Evolutionary conservation across 768 basidiomycete genomes (phyloP).

Genomic region (Lentinus brumalis): DNA sequence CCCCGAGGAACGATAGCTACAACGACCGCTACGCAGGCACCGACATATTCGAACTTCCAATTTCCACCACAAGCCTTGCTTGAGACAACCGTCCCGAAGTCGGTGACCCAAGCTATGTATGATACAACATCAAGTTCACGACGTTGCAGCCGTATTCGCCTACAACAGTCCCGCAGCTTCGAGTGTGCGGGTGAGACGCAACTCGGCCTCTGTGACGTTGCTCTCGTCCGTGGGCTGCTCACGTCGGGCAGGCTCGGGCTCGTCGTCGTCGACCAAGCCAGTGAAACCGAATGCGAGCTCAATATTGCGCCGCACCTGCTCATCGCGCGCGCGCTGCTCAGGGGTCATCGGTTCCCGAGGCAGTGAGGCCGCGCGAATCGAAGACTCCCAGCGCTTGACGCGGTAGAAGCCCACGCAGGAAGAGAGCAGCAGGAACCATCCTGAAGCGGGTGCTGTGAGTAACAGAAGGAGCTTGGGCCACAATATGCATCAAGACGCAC

Average conservation of each 20-base stretch:
- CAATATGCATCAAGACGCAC: conserved; percentile 36
- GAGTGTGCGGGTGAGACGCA: conserved; percentile 27
- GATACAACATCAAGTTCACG: not conserved
- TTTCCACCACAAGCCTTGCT: not conserved
- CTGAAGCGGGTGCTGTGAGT: conserved; percentile 34
- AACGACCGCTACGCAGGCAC: no score
- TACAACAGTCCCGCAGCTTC: conserved; percentile 29
- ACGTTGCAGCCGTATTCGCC: not conserved
- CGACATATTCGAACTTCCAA: no score
- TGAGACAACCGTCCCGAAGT: not conserved
- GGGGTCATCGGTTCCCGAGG: conserved; percentile 37
- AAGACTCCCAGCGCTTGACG: conserved; percentile 81
- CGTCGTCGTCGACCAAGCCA: conserved; percentile 33
- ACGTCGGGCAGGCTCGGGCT: conserved; percentile 7
- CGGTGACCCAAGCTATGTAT: not conserved
- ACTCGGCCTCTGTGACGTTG: conserved; percentile 24
- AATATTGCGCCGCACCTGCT: conserved; percentile 51
- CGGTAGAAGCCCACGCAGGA: conserved; percentile 83
- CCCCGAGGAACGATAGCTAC: no score
- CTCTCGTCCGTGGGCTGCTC: conserved; percentile 8
- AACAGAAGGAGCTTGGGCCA: not conserved
- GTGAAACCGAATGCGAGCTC: conserved; percentile 53
- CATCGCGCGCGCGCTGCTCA: conserved; percentile 55
- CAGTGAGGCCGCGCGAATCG: conserved; percentile 51
- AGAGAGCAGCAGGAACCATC: conserved; percentile 91